Conservation (phyloP, 495 filamentous ascomycete genomes). For the Lophiostoma macrostomum region DNA sequence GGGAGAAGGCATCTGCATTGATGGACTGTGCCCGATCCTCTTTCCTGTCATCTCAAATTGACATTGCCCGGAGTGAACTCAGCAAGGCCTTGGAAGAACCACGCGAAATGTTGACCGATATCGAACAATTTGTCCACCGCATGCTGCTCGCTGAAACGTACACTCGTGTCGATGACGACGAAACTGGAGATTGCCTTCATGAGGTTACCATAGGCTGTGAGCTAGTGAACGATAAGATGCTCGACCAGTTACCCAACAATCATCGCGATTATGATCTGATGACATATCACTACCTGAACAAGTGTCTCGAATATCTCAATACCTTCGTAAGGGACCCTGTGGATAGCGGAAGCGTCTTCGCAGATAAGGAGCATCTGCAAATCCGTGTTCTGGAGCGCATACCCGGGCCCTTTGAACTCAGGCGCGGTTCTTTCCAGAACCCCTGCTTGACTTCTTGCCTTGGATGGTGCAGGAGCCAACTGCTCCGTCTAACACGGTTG, state of each 20-base stretch:
- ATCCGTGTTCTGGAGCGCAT: slow-evolving; percentile 20
- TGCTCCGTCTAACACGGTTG: neutral
- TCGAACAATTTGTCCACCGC: slow-evolving; percentile 19
- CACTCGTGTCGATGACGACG: slow-evolving; percentile 4
- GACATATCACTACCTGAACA: slow-evolving; percentile 26
- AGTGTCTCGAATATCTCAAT: slow-evolving; percentile 18
- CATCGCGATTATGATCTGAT: slow-evolving; percentile 13
- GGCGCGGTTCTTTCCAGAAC: slow-evolving; percentile 8
- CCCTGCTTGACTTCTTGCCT: slow-evolving; percentile 17
- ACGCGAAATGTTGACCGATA: slow-evolving; percentile 9
- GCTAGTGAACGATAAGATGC: slow-evolving; percentile 14
- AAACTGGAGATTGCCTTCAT: slow-evolving; percentile 2
- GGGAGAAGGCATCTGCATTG: slow-evolving; percentile 12
- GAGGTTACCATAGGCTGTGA: slow-evolving; percentile 22
- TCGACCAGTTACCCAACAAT: slow-evolving; percentile 4
- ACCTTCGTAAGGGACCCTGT: slow-evolving; percentile 10
- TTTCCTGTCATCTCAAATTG: slow-evolving; percentile 7
- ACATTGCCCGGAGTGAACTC: slow-evolving; percentile 15
- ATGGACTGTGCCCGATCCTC: slow-evolving; percentile 12
- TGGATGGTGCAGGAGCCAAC: slow-evolving; percentile 9
- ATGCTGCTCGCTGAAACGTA: slow-evolving; percentile 24
- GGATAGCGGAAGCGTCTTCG: slow-evolving; percentile 13
- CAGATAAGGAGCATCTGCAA: slow-evolving; percentile 18
- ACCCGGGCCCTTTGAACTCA: slow-evolving; percentile 19
- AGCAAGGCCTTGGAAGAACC: slow-evolving; percentile 7